Conservation (phyloP, 208 protist genomes). For the Balamuthia mandrillaris region DNA sequence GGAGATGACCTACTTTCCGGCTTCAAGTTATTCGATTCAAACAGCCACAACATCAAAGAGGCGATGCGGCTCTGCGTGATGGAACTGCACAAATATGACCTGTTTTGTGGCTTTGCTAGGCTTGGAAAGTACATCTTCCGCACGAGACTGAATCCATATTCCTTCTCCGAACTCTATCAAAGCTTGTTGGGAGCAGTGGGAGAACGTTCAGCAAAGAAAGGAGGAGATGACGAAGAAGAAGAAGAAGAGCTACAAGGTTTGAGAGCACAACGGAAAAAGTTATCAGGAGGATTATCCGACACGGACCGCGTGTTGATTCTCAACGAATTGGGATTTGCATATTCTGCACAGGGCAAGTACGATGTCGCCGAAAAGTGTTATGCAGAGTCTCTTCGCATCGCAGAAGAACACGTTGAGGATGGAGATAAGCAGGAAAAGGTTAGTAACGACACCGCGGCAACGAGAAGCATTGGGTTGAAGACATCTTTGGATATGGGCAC, state of each 20-base stretch:
- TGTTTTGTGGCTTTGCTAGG: not conserved
- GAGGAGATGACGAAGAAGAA: not conserved
- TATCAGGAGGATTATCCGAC: too few species aligned
- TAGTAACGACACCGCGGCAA: not conserved
- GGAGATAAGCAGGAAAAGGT: not conserved
- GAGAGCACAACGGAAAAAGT: conserved; percentile 1
- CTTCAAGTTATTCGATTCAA: not conserved
- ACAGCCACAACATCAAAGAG: conserved; percentile 16
- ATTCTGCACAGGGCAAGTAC: not conserved
- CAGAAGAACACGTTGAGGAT: not conserved
- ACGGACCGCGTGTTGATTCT: conserved; percentile 21
- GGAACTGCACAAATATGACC: not conserved
- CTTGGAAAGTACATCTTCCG: conserved; percentile 4
- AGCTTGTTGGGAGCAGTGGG: too few species aligned
- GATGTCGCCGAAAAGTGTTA: not conserved
- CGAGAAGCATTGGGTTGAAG: not conserved
- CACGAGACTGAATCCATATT: too few species aligned
- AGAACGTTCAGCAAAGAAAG: not conserved
- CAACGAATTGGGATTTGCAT: not conserved
- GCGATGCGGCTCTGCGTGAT: conserved; percentile 1
- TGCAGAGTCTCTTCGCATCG: not conserved
- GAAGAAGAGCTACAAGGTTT: not conserved
- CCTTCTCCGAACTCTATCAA: too few species aligned
- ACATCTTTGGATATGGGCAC: not conserved
- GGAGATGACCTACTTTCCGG: not conserved